Percentiles rank a stretch among this genome's conserved stretches.
Conservation (phyloP, 202 grass and related monocot genomes). For the Setaria italica region DNA sequence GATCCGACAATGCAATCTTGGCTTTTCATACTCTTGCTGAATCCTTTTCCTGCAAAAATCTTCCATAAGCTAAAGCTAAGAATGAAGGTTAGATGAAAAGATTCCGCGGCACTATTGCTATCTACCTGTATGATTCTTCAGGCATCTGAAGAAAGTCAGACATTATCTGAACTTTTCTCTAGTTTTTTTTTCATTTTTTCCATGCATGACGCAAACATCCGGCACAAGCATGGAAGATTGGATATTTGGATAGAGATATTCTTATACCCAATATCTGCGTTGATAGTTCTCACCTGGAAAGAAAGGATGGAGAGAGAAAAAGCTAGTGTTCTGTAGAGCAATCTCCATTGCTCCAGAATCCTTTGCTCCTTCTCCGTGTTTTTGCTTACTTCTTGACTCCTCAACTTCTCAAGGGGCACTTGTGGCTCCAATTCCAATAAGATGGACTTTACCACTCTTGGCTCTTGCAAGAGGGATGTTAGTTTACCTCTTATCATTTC, state of each 20-base stretch:
- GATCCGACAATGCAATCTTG: conserved; percentile 40
- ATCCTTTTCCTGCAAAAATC: conserved; percentile 25
- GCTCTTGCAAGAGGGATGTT: conserved; percentile 33
- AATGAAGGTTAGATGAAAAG: conserved; percentile 34
- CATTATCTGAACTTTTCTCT: conserved; percentile 45
- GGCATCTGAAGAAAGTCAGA: conserved; percentile 49
- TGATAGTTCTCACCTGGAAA: conserved; percentile 53
- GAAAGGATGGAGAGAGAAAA: conserved; percentile 32
- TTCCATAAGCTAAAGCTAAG: not conserved
- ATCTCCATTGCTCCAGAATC: conserved; percentile 53
- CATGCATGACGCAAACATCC: conserved; percentile 51
- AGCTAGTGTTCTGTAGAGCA: conserved; percentile 43
- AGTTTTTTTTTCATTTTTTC: not conserved
- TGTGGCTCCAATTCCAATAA: not conserved
- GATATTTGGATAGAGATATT: conserved; percentile 55
- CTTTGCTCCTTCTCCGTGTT: conserved; percentile 13
- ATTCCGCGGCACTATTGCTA: conserved; percentile 36
- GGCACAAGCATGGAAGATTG: conserved; percentile 22
- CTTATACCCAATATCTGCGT: conserved; percentile 42
- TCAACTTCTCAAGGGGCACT: conserved; percentile 46
- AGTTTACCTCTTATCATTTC: conserved; percentile 16
- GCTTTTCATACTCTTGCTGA: conserved; percentile 24
- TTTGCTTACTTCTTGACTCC: conserved; percentile 46
- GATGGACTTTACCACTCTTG: not conserved
- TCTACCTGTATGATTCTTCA: conserved; percentile 40